Conservation (phyloP, 306 rosid genomes). For the Castanea sativa region DNA sequence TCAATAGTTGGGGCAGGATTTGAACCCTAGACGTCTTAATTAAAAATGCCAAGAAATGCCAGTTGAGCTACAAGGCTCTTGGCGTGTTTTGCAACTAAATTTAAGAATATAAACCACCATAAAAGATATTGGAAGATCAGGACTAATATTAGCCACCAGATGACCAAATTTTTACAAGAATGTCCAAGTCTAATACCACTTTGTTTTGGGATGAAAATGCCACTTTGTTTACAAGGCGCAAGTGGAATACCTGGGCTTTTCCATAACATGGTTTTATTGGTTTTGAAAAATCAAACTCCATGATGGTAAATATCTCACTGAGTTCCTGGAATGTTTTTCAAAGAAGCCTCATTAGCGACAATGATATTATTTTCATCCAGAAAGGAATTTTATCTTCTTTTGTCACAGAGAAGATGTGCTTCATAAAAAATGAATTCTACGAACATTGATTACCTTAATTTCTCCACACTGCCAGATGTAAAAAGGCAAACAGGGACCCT, state of each 20-base stretch:
- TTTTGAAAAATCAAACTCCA: constrained; percentile 88
- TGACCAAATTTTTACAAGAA: not conserved
- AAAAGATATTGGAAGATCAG: not conserved
- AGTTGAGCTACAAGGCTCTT: too few species aligned
- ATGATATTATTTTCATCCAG: not conserved
- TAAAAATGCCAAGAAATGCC: too few species aligned
- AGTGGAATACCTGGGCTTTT: constrained; percentile 56
- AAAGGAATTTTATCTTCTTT: constrained; percentile 10
- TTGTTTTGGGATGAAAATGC: not conserved
- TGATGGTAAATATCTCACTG: constrained; percentile 58
- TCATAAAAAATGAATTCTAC: constrained; percentile 10
- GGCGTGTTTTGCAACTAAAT: not conserved
- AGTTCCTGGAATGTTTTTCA: constrained; percentile 62
- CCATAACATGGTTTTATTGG: constrained; percentile 56
- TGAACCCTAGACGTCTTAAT: too few species aligned
- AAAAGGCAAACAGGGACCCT: constrained; percentile 65
- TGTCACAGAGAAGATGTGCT: constrained; percentile 3
- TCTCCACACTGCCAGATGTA: constrained; percentile 83
- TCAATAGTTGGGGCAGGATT: too few species aligned
- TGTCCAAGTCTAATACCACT: not conserved
- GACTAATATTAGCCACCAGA: not conserved
- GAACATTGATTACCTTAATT: constrained; percentile 46
- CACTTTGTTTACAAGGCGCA: constrained; percentile 1
- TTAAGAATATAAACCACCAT: not conserved
- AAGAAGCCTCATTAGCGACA: not conserved